phyloP scores from a whole-genome alignment of 2,329 filamentous ascomycete species.

The Xylaria sp. region DNA sequence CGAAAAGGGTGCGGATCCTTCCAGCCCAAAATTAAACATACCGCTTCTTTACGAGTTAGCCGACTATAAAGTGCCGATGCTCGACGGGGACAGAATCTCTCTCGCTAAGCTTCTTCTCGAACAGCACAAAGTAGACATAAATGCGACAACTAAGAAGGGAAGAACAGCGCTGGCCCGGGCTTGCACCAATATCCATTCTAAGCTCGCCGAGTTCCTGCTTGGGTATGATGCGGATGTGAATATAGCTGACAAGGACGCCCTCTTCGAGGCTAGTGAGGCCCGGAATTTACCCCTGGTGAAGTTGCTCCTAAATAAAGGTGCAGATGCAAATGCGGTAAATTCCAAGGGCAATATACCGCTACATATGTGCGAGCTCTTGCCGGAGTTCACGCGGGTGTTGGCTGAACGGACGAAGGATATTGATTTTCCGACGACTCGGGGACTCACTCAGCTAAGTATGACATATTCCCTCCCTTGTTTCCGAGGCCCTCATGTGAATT shows the following conservation, averaged over 20 bases:
- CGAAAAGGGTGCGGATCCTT: constrained; percentile 2
- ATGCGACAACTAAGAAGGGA: constrained; percentile 5
- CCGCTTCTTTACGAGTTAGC: constrained; percentile 9
- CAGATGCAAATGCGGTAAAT: constrained; percentile 11
- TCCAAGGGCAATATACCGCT: constrained; percentile 1
- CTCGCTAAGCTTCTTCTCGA: constrained; percentile 19
- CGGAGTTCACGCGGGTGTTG: constrained; percentile 15
- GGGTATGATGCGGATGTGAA: constrained; percentile 10
- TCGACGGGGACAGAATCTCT: neutral
- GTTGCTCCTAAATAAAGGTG: constrained; percentile 12
- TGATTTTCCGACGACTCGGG: neutral
- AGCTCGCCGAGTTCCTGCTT: constrained; percentile 15
- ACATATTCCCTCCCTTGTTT: too few relatives aligned
- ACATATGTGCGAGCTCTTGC: neutral
- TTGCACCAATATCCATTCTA: neutral
- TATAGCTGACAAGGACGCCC: constrained; percentile 6
- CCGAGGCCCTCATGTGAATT: too few relatives aligned
- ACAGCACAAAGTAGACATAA: constrained; percentile 15
- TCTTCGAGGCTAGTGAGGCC: constrained; percentile 2
- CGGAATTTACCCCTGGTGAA: neutral
- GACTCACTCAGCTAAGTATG: constrained; percentile 16
- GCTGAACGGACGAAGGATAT: constrained; percentile 4
- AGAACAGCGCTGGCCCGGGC: neutral
- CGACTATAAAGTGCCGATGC: neutral
- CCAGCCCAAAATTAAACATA: neutral